phyloP scores from a whole-genome alignment of 495 filamentous ascomycete genomes.

The Tuber borchii region DNA sequence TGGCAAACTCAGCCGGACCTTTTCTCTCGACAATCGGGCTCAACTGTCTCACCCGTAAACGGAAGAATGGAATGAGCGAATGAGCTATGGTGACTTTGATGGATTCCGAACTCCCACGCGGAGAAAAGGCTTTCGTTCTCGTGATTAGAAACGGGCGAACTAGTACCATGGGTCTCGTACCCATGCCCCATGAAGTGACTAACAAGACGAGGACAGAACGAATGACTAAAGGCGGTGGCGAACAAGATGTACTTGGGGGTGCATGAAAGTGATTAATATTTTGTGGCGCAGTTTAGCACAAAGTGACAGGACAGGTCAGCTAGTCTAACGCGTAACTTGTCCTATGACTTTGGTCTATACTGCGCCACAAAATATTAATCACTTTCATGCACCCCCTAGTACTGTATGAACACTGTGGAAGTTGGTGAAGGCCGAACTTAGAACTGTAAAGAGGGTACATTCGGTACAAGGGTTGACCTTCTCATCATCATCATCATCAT shows the following conservation, averaged over 20 bases:
- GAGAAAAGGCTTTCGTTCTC: conserved; percentile 9
- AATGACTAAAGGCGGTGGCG: conserved; percentile 19
- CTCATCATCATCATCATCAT: neutral
- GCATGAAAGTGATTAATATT: too few species aligned
- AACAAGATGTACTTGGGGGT: conserved; percentile 18
- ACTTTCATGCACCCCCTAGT: too few species aligned
- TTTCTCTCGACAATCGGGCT: conserved; percentile 15
- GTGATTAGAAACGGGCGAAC: conserved; percentile 13
- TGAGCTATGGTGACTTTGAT: conserved; percentile 4
- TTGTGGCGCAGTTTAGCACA: too few species aligned
- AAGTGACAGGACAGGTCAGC: too few species aligned
- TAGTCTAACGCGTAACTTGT: too few species aligned
- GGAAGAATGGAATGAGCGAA: neutral
- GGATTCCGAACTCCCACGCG: conserved; percentile 11
- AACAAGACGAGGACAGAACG: conserved; percentile 7
- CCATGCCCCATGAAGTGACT: neutral
- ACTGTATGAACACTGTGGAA: conserved; percentile 2
- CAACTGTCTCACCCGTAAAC: conserved; percentile 14
- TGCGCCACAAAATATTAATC: too few species aligned
- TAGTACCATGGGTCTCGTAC: neutral
- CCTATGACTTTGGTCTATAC: too few species aligned
- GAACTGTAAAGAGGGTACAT: conserved; percentile 6
- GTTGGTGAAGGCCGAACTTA: conserved; percentile 15
- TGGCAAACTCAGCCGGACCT: conserved; percentile 14
- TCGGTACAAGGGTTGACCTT: conserved; percentile 15